Evolutionary conservation across 805 yeast genomes (phyloP).

Genomic region (Kodamaea lidongshanica): DNA sequence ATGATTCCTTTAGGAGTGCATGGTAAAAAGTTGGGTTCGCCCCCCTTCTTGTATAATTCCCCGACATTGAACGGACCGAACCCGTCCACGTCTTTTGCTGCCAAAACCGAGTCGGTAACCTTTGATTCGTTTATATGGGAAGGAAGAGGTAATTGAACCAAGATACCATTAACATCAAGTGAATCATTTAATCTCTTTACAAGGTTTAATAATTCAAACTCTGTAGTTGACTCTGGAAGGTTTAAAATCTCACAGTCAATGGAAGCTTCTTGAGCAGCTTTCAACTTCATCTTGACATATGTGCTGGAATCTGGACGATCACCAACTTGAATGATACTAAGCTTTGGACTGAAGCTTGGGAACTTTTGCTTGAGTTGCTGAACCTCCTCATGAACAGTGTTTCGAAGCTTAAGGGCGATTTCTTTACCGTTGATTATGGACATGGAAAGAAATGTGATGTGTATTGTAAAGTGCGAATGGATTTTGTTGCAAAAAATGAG

Average conservation of each 20-base stretch:
- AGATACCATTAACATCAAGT: conserved; percentile 58
- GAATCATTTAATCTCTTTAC: conserved; percentile 56
- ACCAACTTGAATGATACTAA: conserved; percentile 74
- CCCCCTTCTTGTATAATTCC: conserved; percentile 67
- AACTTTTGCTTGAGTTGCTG: conserved; percentile 34
- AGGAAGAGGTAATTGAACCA: conserved; percentile 77
- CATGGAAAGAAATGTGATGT: no score
- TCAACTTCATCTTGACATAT: conserved; percentile 72
- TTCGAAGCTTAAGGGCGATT: conserved; percentile 36
- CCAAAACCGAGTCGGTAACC: conserved; percentile 60
- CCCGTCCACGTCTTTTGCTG: conserved; percentile 77
- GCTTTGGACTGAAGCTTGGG: conserved; percentile 55
- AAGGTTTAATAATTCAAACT: conserved; percentile 48
- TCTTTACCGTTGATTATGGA: conserved; percentile 44
- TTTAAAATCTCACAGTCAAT: conserved; percentile 56
- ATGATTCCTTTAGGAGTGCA: conserved; percentile 83
- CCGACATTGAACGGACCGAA: conserved; percentile 75
- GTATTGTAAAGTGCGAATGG: not conserved
- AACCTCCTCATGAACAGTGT: conserved; percentile 36
- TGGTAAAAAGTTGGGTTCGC: conserved; percentile 65
- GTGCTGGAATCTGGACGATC: conserved; percentile 73
- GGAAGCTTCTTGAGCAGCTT: conserved; percentile 68
- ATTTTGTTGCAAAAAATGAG: no score
- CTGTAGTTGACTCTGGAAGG: conserved; percentile 51
- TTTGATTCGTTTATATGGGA: conserved; percentile 59